Evolutionary conservation across 1,139 yeast species (phyloP), one percentile per base, ranked within the genome.

Genomic region (Debaryomycetaceae sp.): DNA sequence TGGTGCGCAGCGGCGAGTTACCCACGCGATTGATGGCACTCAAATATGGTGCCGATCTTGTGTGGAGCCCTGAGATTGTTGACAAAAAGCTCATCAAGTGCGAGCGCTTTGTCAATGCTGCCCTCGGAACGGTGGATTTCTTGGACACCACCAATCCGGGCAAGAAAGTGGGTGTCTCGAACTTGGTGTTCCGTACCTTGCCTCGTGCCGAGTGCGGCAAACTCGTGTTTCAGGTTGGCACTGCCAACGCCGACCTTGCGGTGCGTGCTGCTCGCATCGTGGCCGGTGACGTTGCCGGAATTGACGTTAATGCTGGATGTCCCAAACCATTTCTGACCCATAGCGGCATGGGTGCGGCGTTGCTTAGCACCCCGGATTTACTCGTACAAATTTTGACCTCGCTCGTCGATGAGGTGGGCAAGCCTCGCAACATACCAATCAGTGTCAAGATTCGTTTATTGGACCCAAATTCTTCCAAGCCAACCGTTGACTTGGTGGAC

Each of bases 321-420:
- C 98, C 98, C 2, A 88, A 86, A 50, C 89, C 82, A 38, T 85
- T 84, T 46, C 79, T 88, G 1, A 71, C 86, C 3, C 96, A 88
- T 53, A 71, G 93, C 0, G 98, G 98, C 1, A 91, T 91, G 97
- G 98, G 98, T 4, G 96, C 97, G 3, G 96, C 95, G 1, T 63
- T 91, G 29, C 64, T 91, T 37, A 64, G 72, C 28, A 85, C 89
- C 0, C 96, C 97, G 0, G 95, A 84, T 28, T 58, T 73, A 28
- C 64, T 91, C 19, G 83, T 80, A 44, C 67, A 70, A 13, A 91
- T 91, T 21, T 59, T 91, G 36, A 56, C 58, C 3, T 70, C 71
- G 10, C 61, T 91, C 33, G 96, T 91, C 1, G 66, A 68, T 16
- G 69, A 86, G 41, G 91, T 91, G 1, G 98, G 98, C 4, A 65